Conservation (phyloP, 148 eudicot species). For the Amaranthus palmeri region DNA sequence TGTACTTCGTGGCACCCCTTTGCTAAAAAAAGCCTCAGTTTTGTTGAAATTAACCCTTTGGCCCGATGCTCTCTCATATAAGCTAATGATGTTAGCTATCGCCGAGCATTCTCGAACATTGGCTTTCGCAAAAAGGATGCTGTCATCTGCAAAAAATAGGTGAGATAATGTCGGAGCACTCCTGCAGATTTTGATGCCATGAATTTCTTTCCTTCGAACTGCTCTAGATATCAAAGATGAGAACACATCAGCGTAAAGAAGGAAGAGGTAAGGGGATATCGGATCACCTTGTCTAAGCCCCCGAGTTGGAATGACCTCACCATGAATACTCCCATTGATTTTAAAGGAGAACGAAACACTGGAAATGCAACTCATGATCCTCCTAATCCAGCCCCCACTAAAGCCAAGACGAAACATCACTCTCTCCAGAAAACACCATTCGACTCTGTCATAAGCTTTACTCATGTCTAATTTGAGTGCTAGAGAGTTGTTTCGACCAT, state of each 20-base stretch:
- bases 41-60: not conserved
- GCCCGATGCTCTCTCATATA: not conserved
- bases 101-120: not conserved
- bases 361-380: too few relatives aligned
- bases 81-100: not conserved
- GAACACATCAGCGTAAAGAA: not conserved
- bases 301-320: not conserved
- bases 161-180: not conserved
- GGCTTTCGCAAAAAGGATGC: not conserved
- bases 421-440: too few relatives aligned
- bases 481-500: not conserved
- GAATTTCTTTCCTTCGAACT: not conserved
- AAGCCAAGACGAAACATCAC: too few relatives aligned
- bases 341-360: too few relatives aligned
- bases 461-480: not conserved
- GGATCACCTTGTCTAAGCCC: not conserved
- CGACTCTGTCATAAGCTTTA: too few relatives aligned
- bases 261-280: not conserved
- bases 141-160: not conserved
- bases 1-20: not conserved
- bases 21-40: not conserved
- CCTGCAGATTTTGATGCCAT: not conserved
- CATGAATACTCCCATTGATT: not conserved
- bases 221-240: not conserved
- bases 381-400: too few relatives aligned